Conservation (phyloP, 495 filamentous ascomycete species). For the Neurospora discreta region DNA sequence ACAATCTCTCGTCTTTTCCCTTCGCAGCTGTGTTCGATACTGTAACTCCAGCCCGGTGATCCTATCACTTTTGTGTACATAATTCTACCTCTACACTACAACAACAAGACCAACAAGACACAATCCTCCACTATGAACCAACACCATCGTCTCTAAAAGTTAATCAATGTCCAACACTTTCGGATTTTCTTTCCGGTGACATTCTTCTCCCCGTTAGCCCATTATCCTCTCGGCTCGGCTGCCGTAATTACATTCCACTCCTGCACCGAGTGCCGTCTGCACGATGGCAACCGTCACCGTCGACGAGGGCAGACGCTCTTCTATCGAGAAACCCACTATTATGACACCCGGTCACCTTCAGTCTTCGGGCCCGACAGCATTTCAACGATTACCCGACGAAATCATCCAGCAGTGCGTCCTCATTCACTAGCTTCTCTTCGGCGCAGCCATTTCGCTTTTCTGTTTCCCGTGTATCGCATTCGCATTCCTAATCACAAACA, state of each 20-base stretch:
- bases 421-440: background rate
- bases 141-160: background rate
- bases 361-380: constrained; percentile 17
- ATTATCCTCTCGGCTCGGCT: background rate
- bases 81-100: background rate
- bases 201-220: background rate
- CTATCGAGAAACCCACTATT: constrained; percentile 23
- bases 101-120: background rate
- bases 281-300: constrained; percentile 15
- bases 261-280: background rate
- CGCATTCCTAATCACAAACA: constrained; percentile 4
- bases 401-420: constrained; percentile 38
- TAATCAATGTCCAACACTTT: background rate
- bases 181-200: background rate
- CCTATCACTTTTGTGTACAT: background rate
- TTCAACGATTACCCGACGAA: constrained; percentile 36
- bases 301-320: constrained; percentile 14
- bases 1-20: background rate
- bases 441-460: background rate
- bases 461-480: background rate
- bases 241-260: constrained; percentile 5
- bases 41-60: background rate
- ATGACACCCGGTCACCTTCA: constrained; percentile 6
- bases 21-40: background rate
- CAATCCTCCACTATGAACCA: background rate